Base-by-base conservation (phyloP, 192 early-diverging fungal genomes). In the Lobulomyces angularis region DNA sequence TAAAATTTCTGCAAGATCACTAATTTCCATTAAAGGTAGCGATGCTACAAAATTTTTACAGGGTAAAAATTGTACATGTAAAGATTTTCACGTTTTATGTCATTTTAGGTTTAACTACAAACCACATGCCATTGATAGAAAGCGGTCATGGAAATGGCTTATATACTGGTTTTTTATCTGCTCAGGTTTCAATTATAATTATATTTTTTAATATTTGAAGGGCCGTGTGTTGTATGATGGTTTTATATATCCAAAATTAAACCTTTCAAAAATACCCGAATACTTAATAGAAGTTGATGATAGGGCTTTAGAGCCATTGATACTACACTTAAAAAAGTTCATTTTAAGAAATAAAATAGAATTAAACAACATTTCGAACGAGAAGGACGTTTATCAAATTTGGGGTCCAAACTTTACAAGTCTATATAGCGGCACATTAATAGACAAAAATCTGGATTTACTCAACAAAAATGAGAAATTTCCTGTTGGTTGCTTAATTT, bases 201-300 rank as follows among this genome's bases (percentile, higher is more conserved):
- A 21, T 21, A 31, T 20, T 36, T 48, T 45, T 17, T 9, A 27
- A 27, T 5, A 8, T 21, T 14, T 29, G 37, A 8, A 86, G 80
- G 93, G 93, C 12, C 74, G 93, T 26, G 61, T 93, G 21, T 57
- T 97, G 9, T 84, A 69, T 36, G 93, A 97, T 52, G 79, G 77
- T 17, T 90, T 97, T 46, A 72, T 97, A 17, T 84, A 93, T 56
- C 83, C 83, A 2, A 43, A 61, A 18, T 82, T 83, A 58, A 35
- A 38, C 0, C 65, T 64, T 8, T 53, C 45, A 21, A 66, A 71
- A 19, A 80, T 82, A 28, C 74, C 76, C 24, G 61, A 51, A 25
- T 90, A 69, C 51, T 48, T 92, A 23, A 59, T 96, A 16, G 89
- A 96, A 35, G 76, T 74, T 17, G 82, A 84, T 44, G 58, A 66